Conservation (phyloP, 345 rosid genomes). For the sweet orange (Citrus sinensis) region DNA sequence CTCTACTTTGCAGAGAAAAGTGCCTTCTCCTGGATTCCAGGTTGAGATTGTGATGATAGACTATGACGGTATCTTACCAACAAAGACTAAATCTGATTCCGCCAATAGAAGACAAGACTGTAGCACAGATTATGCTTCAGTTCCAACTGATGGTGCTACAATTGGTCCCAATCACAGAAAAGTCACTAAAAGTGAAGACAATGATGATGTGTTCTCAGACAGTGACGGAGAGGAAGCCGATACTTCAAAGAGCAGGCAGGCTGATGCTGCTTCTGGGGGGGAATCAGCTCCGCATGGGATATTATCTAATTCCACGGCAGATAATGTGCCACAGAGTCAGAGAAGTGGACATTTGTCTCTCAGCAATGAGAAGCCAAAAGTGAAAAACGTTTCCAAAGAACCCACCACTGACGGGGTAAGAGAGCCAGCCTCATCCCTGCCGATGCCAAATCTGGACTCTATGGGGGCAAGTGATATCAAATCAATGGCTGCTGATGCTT, state of each 20-base stretch:
- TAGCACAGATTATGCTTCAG: conserved; percentile 21
- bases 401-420: conserved; percentile 12
- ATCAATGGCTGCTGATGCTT: conserved; percentile 87
- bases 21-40: conserved; percentile 90
- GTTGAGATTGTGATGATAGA: conserved; percentile 77
- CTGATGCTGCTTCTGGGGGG: conserved; percentile 10
- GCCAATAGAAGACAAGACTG: conserved; percentile 23
- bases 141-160: conserved; percentile 12
- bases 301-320: conserved; percentile 22
- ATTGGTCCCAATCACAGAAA: conserved; percentile 20
- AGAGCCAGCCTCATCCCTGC: conserved; percentile 24
- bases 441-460: conserved; percentile 17
- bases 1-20: conserved; percentile 54
- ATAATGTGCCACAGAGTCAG: conserved; percentile 17
- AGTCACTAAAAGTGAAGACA: conserved; percentile 31
- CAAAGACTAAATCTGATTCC: conserved; percentile 30
- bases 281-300: conserved; percentile 1
- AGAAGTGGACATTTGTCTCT: conserved; percentile 27
- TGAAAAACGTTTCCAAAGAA: conserved; percentile 17
- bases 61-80: conserved; percentile 32
- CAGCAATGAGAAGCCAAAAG: conserved; percentile 5
- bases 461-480: conserved; percentile 55
- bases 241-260: conserved; percentile 31
- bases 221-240: conserved; percentile 62
- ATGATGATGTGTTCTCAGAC: conserved; percentile 84